phyloP scores from a whole-genome alignment of 768 basidiomycete genomes.

The Chiua virens region DNA sequence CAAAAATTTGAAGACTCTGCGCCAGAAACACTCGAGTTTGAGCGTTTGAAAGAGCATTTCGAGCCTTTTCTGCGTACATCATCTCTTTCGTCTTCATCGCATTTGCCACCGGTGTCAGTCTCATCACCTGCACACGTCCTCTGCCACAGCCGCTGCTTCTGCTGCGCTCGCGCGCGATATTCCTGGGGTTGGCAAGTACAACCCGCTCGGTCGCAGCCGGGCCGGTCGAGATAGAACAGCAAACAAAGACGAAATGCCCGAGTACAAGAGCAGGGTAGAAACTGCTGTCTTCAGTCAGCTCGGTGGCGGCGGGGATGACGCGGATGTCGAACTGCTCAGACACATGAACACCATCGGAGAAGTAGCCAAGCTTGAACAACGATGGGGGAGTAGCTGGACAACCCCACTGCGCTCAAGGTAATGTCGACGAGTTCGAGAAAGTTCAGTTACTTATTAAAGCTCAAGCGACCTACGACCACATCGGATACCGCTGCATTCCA shows the following conservation, averaged over 20 bases:
- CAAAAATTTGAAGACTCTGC: slow-evolving; percentile 88
- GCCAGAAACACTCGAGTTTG: slow-evolving; percentile 85
- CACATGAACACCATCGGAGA: slow-evolving; percentile 60
- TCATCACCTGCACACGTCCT: slow-evolving; percentile 74
- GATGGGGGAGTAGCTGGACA: slow-evolving; percentile 83
- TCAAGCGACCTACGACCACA: slow-evolving; percentile 80
- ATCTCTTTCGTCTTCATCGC: slow-evolving; percentile 66
- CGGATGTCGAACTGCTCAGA: slow-evolving; percentile 69
- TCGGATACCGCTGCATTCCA: slow-evolving; percentile 90
- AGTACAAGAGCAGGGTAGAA: slow-evolving; percentile 74
- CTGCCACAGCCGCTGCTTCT: slow-evolving; percentile 87
- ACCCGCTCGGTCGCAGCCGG: slow-evolving; percentile 52
- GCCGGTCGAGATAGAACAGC: slow-evolving; percentile 58
- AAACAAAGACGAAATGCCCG: slow-evolving; percentile 76
- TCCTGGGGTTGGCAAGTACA: slow-evolving; percentile 78
- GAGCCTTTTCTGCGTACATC: slow-evolving; percentile 91
- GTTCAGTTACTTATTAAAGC: not conserved
- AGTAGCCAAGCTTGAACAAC: slow-evolving; percentile 71
- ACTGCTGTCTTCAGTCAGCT: slow-evolving; percentile 52
- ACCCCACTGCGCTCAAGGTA: slow-evolving; percentile 64
- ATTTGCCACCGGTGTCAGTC: slow-evolving; percentile 50
- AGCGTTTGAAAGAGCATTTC: slow-evolving; percentile 94
- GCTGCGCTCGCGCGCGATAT: slow-evolving; percentile 88
- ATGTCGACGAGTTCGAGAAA: not conserved
- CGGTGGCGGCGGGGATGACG: slow-evolving; percentile 62